A percentile compares a stretch with the other conserved stretches of the same genome.
phyloP scores from a whole-genome alignment of 2,329 filamentous ascomycete species.

The Pestalotiopsis sp. region DNA sequence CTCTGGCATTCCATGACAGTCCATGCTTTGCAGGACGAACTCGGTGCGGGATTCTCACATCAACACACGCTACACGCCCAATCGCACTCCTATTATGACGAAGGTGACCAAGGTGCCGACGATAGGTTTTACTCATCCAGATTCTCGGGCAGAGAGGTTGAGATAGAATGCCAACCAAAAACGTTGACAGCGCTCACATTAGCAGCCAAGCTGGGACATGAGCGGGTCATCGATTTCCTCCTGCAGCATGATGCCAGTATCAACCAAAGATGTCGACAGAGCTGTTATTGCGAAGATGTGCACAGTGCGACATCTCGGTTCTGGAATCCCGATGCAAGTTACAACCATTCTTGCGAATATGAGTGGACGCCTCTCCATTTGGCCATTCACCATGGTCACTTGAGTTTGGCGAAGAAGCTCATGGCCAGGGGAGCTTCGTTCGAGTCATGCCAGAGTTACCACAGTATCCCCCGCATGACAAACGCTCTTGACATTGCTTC shows the following conservation, averaged over 20 bases:
- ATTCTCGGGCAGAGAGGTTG: too few relatives aligned
- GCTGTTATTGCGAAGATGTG: background rate
- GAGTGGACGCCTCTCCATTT: background rate
- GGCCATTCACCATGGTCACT: background rate
- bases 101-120: too few relatives aligned
- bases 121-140: too few relatives aligned
- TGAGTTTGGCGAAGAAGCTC: background rate
- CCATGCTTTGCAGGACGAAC: background rate
- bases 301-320: background rate
- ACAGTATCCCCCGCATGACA: background rate
- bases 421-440: background rate
- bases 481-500: background rate
- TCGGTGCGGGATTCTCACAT: background rate
- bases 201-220: background rate
- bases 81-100: background rate
- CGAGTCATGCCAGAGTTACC: background rate
- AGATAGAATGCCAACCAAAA: background rate
- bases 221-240: background rate
- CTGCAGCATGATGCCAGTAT: background rate
- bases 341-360: background rate
- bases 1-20: background rate
- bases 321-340: fast-evolving
- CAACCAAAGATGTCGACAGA: background rate
- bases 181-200: background rate
- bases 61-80: background rate